phyloP scores from a whole-genome alignment of 768 basidiomycete species.

The Filobasidium floriforme region DNA sequence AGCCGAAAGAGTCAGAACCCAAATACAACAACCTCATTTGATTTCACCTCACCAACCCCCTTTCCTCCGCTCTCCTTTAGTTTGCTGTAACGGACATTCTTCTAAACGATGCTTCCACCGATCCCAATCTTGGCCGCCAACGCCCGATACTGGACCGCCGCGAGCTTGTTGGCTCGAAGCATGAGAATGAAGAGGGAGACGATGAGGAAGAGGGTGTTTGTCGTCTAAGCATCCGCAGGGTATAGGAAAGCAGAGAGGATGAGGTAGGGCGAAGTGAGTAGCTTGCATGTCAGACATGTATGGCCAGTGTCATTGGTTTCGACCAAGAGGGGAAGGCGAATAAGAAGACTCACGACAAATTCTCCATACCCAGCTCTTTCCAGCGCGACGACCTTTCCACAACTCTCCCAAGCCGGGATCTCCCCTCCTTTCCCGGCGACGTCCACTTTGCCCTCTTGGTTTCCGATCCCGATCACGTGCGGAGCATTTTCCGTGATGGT shows the following conservation, averaged over 20 bases:
- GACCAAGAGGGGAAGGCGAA: too few species aligned
- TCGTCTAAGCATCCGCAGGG: slow-evolving; percentile 32
- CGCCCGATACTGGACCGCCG: slow-evolving; percentile 67
- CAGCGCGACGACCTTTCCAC: slow-evolving; percentile 69
- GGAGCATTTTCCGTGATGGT: not conserved
- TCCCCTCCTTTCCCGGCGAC: slow-evolving; percentile 36
- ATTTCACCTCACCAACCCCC: too few species aligned
- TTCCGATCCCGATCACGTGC: not conserved
- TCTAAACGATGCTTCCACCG: slow-evolving; percentile 9
- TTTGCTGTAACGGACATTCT: not conserved
- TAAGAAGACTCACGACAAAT: slow-evolving; percentile 70
- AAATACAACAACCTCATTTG: too few species aligned
- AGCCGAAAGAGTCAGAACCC: too few species aligned
- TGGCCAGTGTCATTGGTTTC: too few species aligned
- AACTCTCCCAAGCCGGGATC: slow-evolving; percentile 83
- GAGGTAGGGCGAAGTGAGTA: not conserved
- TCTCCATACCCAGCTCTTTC: slow-evolving; percentile 86
- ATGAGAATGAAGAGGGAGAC: slow-evolving; percentile 62
- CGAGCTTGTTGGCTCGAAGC: slow-evolving; percentile 60
- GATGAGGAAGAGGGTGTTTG: slow-evolving; percentile 63
- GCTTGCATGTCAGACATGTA: too few species aligned
- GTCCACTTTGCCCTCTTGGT: not conserved
- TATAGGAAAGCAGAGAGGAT: not conserved
- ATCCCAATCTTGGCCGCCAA: slow-evolving; percentile 81
- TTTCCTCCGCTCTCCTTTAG: too few species aligned